A percentile compares a stretch with the other conserved stretches of the same genome.
These are phyloP conservation scores for Didymella segeticola DNA, from an alignment of 2,329 filamentous ascomycete genomes.

Conservation along the genomic window DNA sequence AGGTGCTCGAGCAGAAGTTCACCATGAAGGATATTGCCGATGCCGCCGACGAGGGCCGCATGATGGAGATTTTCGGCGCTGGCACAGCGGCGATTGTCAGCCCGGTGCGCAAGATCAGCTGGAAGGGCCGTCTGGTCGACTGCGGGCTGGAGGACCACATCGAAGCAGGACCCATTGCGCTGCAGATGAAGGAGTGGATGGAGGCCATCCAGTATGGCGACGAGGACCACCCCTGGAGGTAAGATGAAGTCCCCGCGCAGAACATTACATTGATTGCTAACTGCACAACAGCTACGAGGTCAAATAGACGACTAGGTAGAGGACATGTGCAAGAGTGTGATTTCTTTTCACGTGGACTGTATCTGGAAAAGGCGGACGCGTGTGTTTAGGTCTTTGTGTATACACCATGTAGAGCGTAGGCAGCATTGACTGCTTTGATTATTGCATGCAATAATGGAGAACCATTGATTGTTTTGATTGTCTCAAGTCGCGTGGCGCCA, in stretches of 20 bases:
- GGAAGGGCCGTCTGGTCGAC: slow-evolving; percentile 80
- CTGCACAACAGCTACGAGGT: slow-evolving; percentile 37
- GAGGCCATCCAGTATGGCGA: slow-evolving; percentile 95
- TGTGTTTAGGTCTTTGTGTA: slow-evolving; percentile 8
- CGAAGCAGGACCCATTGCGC: slow-evolving; percentile 86
- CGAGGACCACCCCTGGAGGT: slow-evolving; percentile 85
- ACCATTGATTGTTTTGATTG: not conserved
- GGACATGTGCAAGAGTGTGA: slow-evolving; percentile 2
- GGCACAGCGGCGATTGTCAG: slow-evolving; percentile 95
- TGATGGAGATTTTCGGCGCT: slow-evolving; percentile 92
- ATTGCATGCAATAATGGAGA: slow-evolving; percentile 5
- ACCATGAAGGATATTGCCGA: slow-evolving; percentile 86
- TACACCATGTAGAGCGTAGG: slow-evolving; percentile 17
- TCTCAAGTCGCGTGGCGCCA: too few relatives aligned
- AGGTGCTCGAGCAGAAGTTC: slow-evolving; percentile 85
- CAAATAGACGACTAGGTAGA: not conserved
- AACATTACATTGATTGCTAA: slow-evolving; percentile 25
- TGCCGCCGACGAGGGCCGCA: slow-evolving; percentile 80
- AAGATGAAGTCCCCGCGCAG: slow-evolving; percentile 42
- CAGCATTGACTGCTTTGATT: slow-evolving; percentile 8
- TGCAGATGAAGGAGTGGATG: slow-evolving; percentile 95
- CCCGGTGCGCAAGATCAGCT: slow-evolving; percentile 87
- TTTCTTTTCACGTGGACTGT: slow-evolving; percentile 4
- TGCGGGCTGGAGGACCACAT: slow-evolving; percentile 82
- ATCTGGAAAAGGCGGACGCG: slow-evolving; percentile 3